Conservation (phyloP, 2,329 filamentous ascomycete species). For the Hypoxylon sp. region DNA sequence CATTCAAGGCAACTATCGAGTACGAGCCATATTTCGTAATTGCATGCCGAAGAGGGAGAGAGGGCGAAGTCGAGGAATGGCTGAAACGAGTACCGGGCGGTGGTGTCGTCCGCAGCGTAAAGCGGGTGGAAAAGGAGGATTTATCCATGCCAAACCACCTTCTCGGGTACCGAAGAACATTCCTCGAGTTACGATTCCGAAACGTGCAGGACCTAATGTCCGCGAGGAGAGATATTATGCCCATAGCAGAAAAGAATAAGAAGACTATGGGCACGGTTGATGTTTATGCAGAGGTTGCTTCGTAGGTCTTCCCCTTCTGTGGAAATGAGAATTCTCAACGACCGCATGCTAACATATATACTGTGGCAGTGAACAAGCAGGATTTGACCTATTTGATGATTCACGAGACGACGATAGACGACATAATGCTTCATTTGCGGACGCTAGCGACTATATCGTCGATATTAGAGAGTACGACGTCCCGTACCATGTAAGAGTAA, state of each 20-base stretch:
- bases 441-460: constrained; percentile 96
- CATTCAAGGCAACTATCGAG: constrained; percentile 95
- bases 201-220: constrained; percentile 88
- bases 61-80: constrained; percentile 97
- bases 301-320: constrained; percentile 61
- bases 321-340: background rate
- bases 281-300: constrained; percentile 95
- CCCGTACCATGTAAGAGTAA: constrained; percentile 97
- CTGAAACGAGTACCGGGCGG: constrained; percentile 79
- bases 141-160: constrained; percentile 95
- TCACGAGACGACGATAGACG: constrained; percentile 81
- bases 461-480: constrained; percentile 99
- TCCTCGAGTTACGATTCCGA: constrained; percentile 84
- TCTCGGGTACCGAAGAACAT: constrained; percentile 86
- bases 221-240: constrained; percentile 84
- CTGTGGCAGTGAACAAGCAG: constrained; percentile 44
- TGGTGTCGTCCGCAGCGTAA: constrained; percentile 81
- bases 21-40: constrained; percentile 97
- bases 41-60: constrained; percentile 85
- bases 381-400: constrained; percentile 94
- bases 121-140: constrained; percentile 89
- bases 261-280: constrained; percentile 97
- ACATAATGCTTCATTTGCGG: constrained; percentile 76
- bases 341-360: constrained; percentile 27
- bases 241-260: constrained; percentile 94